Conservation (phyloP, 1,284 basidiomycete genomes). For the Trametes pubescens region DNA sequence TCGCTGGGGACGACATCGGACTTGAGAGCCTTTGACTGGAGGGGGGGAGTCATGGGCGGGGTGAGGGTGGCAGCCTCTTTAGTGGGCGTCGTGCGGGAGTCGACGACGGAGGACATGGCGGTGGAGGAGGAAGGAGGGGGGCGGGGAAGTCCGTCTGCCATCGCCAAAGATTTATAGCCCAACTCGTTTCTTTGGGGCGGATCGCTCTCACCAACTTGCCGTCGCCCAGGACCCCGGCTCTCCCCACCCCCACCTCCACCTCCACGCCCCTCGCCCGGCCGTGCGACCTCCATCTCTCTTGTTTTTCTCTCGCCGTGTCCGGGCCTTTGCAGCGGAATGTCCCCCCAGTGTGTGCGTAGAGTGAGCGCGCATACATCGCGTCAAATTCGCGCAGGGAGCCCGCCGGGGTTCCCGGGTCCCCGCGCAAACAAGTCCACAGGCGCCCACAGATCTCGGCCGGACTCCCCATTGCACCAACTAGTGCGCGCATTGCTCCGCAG, state of each 20-base stretch:
- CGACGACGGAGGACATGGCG: slow-evolving; percentile 40
- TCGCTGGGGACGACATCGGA: slow-evolving; percentile 59
- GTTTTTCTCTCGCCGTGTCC: background rate
- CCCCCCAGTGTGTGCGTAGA: too few relatives aligned
- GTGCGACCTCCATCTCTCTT: background rate
- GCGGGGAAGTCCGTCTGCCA: slow-evolving; percentile 21
- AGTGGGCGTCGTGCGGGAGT: slow-evolving; percentile 39
- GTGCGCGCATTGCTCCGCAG: slow-evolving; percentile 6
- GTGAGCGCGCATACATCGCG: background rate
- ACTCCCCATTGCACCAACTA: slow-evolving; percentile 4
- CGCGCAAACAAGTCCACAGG: slow-evolving; percentile 12
- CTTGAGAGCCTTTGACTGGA: slow-evolving; percentile 36
- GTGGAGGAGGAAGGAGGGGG: slow-evolving; percentile 29
- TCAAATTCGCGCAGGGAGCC: background rate
- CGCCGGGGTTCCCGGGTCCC: slow-evolving; percentile 24
- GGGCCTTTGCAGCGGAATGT: background rate
- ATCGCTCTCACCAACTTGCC: slow-evolving; percentile 24
- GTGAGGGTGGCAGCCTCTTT: slow-evolving; percentile 38
- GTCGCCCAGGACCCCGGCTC: slow-evolving; percentile 30
- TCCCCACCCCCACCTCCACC: slow-evolving; percentile 27
- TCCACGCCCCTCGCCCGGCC: background rate
- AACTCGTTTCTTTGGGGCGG: slow-evolving; percentile 36
- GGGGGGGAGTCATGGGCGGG: slow-evolving; percentile 39
- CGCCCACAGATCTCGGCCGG: slow-evolving; percentile 21
- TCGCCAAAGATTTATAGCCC: slow-evolving; percentile 33